Base-by-base conservation (phyloP, 768 basidiomycete genomes). In the Suillus cothurnatus region DNA sequence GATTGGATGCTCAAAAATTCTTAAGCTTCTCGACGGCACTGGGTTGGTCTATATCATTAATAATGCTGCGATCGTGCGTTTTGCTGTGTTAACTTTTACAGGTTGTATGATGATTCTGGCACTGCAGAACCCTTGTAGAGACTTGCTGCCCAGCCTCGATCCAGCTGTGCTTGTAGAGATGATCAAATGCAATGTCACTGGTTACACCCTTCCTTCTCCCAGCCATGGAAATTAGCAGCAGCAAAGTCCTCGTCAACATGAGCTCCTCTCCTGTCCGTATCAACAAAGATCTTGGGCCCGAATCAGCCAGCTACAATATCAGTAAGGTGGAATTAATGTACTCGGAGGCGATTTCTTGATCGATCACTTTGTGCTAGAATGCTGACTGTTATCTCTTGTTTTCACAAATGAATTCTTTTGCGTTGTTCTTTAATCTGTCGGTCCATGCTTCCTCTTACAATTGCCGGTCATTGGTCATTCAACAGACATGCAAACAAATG, bases 31-130 rank as follows among this genome's bases (percentile, higher is more conserved):
- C 17, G 73, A 69, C 4, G 68, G 67, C 43, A 38, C 26, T 19
- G 75, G 77, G 5, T 63, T 79, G n/a, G 77, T 81, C 69, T 80
- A 77, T 49, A 67, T 79, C 28, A 63, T 78, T 61, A 81, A 81
- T 71, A 80, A 80, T 58, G 78, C 80, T n/a, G 79, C 71, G 1
- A 72, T 78, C 49, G 79, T 80, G 62, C 60, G 80, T 73, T 8
- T 9, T 62, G 43, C 9, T 23, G n/a, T 28, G 31, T 45, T 31
- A 12, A 26, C 50, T n/a, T 28, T 64, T 26, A 39, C 23, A 43
- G 38, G 21, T 47, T 19, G n/a, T 23, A 62, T 62, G n/a, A 26
- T 26, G 50, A 43, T 39, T 41, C 38, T 50, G 15, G n/a, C 32
- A 45, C 28, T 38, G 56, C 53, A 77, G 77, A 70, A 69, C 58